Base-by-base conservation (phyloP, 169 alveolate genomes). In the Toxoplasma gondii region DNA sequence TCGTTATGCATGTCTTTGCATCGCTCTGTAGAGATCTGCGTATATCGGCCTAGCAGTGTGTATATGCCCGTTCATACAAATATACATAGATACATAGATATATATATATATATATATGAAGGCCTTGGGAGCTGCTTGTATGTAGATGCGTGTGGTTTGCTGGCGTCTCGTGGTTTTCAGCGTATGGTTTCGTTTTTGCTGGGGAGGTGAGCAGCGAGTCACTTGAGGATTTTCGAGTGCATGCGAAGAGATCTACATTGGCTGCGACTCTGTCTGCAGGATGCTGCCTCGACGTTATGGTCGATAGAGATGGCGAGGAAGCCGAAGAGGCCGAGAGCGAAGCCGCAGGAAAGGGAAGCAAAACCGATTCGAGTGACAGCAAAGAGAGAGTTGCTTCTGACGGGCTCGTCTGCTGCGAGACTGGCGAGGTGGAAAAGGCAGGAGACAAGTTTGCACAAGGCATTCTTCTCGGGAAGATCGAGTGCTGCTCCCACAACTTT, bases 241-340 rank as follows among this genome's bases (percentile, higher is more conserved):
- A 12, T 49, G 58, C 58, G 58, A 4, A 4, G 58, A 12, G 58
- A 4, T 74, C 49, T 36, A 31, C 9, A 44, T 74, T 74, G 17
- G 16, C 39, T n/a, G 19, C 27, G 45, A 41, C 39, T n/a, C 39
- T 36, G 39, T 1, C 44, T n/a, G 44, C 84, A 74, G 84, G 84
- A 5, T 74, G 84, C 44, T 74, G 84, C 84, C 84, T 74, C 39
- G 84, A 74, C 44, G 84, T 44, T 9, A 34, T 74, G 84, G 43
- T 74, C 12, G 84, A 31, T 16, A 24, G 27, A 74, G 43, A 41
- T 9, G 43, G 9, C 1, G 84, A 1, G 17, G 43, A 31, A 2
- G 84, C 44, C 27, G 43, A 7, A 0, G 84, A 36, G 43, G 43
- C 39, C 39, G 43, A n/a, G 39, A 19, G 84, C 9, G 45, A 31